Percentiles rank a stretch among this genome's conserved stretches.
Evolutionary conservation across 2,329 filamentous ascomycete species (phyloP).

Genomic region (Bipolaris cookei): DNA sequence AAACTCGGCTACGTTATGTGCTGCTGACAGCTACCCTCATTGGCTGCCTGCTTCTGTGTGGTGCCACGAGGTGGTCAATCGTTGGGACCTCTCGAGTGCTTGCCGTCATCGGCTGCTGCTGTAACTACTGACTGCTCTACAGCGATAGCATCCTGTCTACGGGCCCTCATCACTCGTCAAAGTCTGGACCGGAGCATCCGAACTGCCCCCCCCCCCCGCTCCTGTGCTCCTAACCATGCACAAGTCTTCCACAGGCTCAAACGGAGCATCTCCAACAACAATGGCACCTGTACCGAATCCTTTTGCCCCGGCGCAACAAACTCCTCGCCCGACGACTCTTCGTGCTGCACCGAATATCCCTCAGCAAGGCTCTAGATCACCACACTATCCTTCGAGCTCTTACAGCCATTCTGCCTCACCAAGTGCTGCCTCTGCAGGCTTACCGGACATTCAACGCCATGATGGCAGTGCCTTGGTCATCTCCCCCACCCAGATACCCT

Average conservation of each 20-base stretch:
- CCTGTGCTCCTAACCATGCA: slow-evolving; percentile 29
- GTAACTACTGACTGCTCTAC: slow-evolving; percentile 37
- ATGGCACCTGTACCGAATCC: slow-evolving; percentile 45
- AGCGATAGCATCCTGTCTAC: slow-evolving; percentile 22
- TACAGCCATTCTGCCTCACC: slow-evolving; percentile 48
- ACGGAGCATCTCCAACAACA: slow-evolving; percentile 40
- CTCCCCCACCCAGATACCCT: slow-evolving; percentile 51
- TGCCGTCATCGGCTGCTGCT: slow-evolving; percentile 41
- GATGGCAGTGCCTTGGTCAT: slow-evolving; percentile 49
- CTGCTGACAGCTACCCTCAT: slow-evolving; percentile 33
- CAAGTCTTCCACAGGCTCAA: slow-evolving; percentile 43
- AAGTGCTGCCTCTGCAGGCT: slow-evolving; percentile 43
- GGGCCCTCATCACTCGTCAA: slow-evolving; percentile 15
- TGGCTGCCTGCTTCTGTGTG: slow-evolving; percentile 28
- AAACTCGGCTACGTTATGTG: slow-evolving; percentile 35
- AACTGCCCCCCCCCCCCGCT: slow-evolving; percentile 16
- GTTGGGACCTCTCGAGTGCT: slow-evolving; percentile 32
- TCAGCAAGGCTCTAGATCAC: slow-evolving; percentile 40
- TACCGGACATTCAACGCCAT: slow-evolving; percentile 40
- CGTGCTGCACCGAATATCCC: slow-evolving; percentile 40
- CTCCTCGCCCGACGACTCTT: slow-evolving; percentile 35
- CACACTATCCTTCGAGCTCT: slow-evolving; percentile 38
- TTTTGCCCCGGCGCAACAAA: slow-evolving; percentile 36
- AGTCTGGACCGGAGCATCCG: neutral
- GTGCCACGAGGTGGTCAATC: slow-evolving; percentile 29